A percentile compares a stretch with the other conserved stretches of the same genome.
These are phyloP conservation scores for Neurospora sp. DNA, from an alignment of 2,329 filamentous ascomycete species.

Conservation along the genomic window DNA sequence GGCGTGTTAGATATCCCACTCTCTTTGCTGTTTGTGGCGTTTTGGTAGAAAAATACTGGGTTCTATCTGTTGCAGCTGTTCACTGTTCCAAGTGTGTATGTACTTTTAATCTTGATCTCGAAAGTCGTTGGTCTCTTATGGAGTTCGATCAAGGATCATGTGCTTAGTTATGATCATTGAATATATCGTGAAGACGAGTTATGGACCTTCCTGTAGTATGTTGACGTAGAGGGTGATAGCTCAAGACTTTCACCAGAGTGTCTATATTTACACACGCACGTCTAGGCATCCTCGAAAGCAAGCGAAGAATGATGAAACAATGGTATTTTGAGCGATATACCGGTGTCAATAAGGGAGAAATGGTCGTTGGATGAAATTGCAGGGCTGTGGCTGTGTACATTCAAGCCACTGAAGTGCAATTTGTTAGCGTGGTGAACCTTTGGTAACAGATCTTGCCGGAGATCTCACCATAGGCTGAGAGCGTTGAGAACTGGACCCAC, in stretches of 20 bases:
- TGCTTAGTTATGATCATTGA: not conserved
- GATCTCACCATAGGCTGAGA: not conserved
- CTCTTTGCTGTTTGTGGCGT: not conserved
- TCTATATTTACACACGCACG: not conserved
- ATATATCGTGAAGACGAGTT: not conserved
- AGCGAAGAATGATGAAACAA: not conserved
- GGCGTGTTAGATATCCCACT: not conserved
- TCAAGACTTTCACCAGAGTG: not conserved
- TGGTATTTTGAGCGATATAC: not conserved
- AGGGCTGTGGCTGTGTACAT: not conserved
- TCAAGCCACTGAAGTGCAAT: not conserved
- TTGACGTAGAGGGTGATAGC: not conserved
- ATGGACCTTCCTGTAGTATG: not conserved
- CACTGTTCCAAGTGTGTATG: not conserved
- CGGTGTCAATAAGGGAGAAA: not conserved
- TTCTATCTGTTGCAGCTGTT: not conserved
- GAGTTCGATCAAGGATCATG: not conserved
- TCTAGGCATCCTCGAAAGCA: not conserved
- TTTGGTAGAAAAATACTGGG: not conserved
- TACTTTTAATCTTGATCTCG: not conserved
- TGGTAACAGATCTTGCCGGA: not conserved
- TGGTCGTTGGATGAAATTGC: not conserved
- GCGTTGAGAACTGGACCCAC: not conserved
- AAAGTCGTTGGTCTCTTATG: not conserved
- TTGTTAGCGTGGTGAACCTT: not conserved